phyloP scores from a whole-genome alignment of 1,284 basidiomycete species.

The Cutaneotrichosporon dermatis region DNA sequence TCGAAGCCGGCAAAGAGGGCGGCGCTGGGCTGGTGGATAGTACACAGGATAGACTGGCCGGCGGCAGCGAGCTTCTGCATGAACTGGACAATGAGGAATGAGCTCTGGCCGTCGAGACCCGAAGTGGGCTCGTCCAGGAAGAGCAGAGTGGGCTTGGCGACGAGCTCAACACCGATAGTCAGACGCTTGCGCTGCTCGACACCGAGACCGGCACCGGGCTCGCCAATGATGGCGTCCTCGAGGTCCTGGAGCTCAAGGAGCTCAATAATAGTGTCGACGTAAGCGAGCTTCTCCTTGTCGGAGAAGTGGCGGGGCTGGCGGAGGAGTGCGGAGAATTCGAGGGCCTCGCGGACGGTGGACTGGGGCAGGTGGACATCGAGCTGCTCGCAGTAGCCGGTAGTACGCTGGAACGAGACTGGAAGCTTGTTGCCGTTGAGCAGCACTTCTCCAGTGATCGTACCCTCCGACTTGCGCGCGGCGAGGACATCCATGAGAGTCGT shows the following conservation, averaged over 20 bases:
- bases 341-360: constrained; percentile 66
- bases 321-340: constrained; percentile 74
- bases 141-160: constrained; percentile 44
- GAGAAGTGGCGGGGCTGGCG: constrained; percentile 67
- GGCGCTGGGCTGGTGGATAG: constrained; percentile 59
- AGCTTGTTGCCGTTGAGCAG: constrained; percentile 51
- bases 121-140: constrained; percentile 54
- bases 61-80: constrained; percentile 55
- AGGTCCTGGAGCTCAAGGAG: constrained; percentile 53
- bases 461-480: constrained; percentile 48
- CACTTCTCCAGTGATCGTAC: constrained; percentile 47
- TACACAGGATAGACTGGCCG: constrained; percentile 50
- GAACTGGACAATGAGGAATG: constrained; percentile 57
- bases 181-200: constrained; percentile 53
- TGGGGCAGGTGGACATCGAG: constrained; percentile 41
- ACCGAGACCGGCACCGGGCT: constrained; percentile 50
- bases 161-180: constrained; percentile 53
- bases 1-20: constrained; percentile 66
- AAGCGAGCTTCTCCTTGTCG: constrained; percentile 54
- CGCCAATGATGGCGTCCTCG: constrained; percentile 53
- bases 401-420: constrained; percentile 53
- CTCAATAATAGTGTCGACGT: constrained; percentile 55
- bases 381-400: constrained; percentile 51
- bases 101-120: constrained; percentile 59
- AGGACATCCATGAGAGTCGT: constrained; percentile 51